Percentiles rank a stretch among this genome's conserved stretches.
These are phyloP conservation scores for Cryptosporidium parvum DNA, from an alignment of 169 alveolate species.

Conservation along the genomic window DNA sequence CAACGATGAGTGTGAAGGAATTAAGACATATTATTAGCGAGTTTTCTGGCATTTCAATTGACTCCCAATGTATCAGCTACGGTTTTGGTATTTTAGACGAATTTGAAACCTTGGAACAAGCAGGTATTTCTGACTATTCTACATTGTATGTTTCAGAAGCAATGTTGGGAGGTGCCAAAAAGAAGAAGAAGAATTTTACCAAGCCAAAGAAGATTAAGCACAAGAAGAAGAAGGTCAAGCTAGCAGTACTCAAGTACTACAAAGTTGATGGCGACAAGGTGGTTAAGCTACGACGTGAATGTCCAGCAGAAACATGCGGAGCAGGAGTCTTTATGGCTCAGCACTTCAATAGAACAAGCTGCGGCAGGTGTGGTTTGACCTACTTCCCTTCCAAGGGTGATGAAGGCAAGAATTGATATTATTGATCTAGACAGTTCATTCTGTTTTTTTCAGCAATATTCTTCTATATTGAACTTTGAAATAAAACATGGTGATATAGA, in stretches of 20 bases:
- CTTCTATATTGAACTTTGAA: conserved; percentile 10
- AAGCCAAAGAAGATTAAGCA: conserved; percentile 95
- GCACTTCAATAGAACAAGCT: conserved; percentile 97
- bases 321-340: conserved; percentile 98
- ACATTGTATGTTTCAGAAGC: conserved; percentile 33
- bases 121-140: conserved; percentile 47
- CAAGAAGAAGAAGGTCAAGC: conserved; percentile 97
- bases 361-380: conserved; percentile 97
- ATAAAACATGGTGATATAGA: conserved; percentile 25
- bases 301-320: conserved; percentile 94
- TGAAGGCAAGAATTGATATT: conserved; percentile 27
- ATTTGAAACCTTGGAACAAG: conserved; percentile 28
- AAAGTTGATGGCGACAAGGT: conserved; percentile 96
- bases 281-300: conserved; percentile 93
- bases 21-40: conserved; percentile 29
- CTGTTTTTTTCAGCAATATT: background rate
- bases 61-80: conserved; percentile 16
- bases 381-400: conserved; percentile 80
- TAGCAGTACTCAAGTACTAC: conserved; percentile 95
- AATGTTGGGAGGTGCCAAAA: conserved; percentile 91
- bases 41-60: conserved; percentile 33
- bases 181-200: conserved; percentile 93
- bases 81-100: conserved; percentile 33
- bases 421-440: background rate
- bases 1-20: conserved; percentile 56